These are phyloP conservation scores for Phytopythium helicoides DNA, from an alignment of 352 stramenopile species.

Conservation along the genomic window DNA sequence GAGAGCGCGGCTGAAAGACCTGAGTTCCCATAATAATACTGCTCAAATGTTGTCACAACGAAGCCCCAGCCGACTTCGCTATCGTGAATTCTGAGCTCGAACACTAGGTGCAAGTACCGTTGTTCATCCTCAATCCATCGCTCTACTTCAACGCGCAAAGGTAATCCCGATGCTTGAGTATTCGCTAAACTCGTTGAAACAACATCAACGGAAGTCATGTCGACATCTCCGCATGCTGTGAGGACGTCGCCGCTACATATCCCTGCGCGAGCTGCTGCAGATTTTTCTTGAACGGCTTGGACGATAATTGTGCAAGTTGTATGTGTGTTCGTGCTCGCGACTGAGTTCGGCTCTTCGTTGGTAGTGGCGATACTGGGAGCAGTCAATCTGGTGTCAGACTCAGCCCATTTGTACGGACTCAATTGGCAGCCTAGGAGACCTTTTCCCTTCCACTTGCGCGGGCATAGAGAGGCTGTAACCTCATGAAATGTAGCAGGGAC, in stretches of 20 bases:
- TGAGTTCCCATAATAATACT: slow-evolving; percentile 43
- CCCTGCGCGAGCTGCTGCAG: slow-evolving; percentile 1
- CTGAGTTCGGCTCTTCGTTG: too few species aligned
- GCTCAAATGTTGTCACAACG: slow-evolving; percentile 41
- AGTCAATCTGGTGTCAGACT: background rate
- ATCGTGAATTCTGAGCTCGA: slow-evolving; percentile 12
- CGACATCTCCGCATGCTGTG: slow-evolving; percentile 3
- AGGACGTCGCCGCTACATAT: slow-evolving; percentile 10
- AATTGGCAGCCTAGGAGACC: slow-evolving; percentile 62
- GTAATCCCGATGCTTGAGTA: slow-evolving; percentile 8
- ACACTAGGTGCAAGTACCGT: slow-evolving; percentile 31
- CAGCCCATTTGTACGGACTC: slow-evolving; percentile 54
- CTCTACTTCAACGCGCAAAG: slow-evolving; percentile 35
- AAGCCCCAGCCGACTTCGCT: background rate
- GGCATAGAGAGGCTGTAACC: slow-evolving; percentile 15
- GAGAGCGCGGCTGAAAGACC: slow-evolving; percentile 1
- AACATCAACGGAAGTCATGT: background rate
- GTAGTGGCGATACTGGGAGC: too few species aligned
- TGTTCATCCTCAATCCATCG: slow-evolving; percentile 44
- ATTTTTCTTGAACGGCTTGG: background rate
- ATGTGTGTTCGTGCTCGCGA: too few species aligned
- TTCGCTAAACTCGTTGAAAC: slow-evolving; percentile 5
- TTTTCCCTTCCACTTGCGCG: slow-evolving; percentile 63
- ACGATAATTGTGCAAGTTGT: slow-evolving; percentile 5
- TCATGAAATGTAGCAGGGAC: slow-evolving; percentile 13